Evolutionary conservation across 2,329 filamentous ascomycete genomes (phyloP).

Genomic region (Phaeosphaeriaceae sp.): DNA sequence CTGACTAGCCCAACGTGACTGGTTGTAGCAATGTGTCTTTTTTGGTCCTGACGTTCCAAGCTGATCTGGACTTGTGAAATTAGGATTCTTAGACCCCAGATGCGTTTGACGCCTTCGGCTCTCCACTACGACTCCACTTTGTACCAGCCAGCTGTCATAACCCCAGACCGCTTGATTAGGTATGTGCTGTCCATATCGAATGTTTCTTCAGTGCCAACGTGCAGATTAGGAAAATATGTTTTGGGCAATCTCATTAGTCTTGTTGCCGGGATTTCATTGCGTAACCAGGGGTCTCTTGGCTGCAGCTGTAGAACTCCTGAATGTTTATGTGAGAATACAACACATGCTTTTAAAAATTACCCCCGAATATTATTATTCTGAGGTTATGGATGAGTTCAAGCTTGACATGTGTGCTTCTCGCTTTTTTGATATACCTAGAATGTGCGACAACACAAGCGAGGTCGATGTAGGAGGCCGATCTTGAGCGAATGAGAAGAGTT

Average conservation of each 20-base stretch:
- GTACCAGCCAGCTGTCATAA: constrained; percentile 12
- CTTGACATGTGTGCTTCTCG: too few species aligned
- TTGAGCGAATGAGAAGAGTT: constrained; percentile 22
- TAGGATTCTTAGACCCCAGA: constrained; percentile 16
- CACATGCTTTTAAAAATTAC: too few species aligned
- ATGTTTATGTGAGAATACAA: too few species aligned
- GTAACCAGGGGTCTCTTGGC: too few species aligned
- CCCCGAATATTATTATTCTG: too few species aligned
- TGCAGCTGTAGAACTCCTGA: too few species aligned
- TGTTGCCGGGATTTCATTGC: too few species aligned
- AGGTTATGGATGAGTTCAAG: too few species aligned
- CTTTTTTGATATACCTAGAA: not conserved
- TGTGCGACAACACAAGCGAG: constrained; percentile 9
- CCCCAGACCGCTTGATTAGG: constrained; percentile 17
- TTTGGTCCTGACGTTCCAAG: too few species aligned
- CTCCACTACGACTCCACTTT: constrained; percentile 21
- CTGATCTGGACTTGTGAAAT: not conserved
- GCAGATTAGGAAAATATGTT: not conserved
- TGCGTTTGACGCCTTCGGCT: constrained; percentile 16
- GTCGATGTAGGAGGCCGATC: constrained; percentile 7
- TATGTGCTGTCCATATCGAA: constrained; percentile 2
- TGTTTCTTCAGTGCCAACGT: constrained; percentile 13
- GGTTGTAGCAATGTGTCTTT: too few species aligned
- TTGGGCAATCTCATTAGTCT: too few species aligned
- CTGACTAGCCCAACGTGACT: too few species aligned